A percentile compares a stretch with the other conserved stretches of the same genome.
These are phyloP conservation scores for Vanderwaltozyma verrucispora DNA, from an alignment of 805 yeast species.

Conservation along the genomic window DNA sequence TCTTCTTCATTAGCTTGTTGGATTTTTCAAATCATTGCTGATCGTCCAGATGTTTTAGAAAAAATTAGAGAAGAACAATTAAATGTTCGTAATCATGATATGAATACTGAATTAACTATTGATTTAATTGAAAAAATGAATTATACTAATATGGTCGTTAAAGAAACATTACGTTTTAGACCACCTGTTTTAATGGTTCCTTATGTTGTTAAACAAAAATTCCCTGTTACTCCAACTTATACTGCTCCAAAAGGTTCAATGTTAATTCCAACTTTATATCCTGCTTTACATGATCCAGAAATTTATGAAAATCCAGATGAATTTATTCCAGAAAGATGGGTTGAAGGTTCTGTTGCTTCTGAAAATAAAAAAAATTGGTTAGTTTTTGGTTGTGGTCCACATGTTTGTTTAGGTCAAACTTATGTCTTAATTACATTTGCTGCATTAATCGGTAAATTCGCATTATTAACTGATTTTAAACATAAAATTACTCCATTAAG, in stretches of 20 bases:
- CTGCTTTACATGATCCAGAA: conserved; percentile 95
- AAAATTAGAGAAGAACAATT: conserved; percentile 92
- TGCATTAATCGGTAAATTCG: conserved; percentile 84
- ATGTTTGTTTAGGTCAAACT: conserved; percentile 89
- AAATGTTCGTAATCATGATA: conserved; percentile 69
- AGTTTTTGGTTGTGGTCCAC: conserved; percentile 96
- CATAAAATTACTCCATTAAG: conserved; percentile 77
- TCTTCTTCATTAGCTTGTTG: conserved; percentile 95
- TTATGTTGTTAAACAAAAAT: conserved; percentile 77
- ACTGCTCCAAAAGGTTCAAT: conserved; percentile 95
- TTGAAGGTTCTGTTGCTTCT: conserved; percentile 61
- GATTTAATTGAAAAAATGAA: conserved; percentile 78
- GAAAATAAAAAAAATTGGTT: conserved; percentile 85
- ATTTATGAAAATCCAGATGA: conserved; percentile 91
- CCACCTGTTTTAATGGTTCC: conserved; percentile 99
- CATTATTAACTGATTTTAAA: conserved; percentile 65
- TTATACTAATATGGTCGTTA: conserved; percentile 84
- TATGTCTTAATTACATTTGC: conserved; percentile 88
- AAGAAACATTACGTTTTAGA: conserved; percentile 85
- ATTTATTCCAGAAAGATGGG: conserved; percentile 95
- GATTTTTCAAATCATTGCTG: conserved; percentile 94
- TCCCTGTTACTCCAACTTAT: conserved; percentile 74
- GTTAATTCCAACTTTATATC: conserved; percentile 93
- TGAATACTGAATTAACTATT: conserved; percentile 46
- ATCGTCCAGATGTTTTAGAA: conserved; percentile 79